phyloP scores from a whole-genome alignment of 192 early-diverging fungal species.

The Diversispora epigaea region DNA sequence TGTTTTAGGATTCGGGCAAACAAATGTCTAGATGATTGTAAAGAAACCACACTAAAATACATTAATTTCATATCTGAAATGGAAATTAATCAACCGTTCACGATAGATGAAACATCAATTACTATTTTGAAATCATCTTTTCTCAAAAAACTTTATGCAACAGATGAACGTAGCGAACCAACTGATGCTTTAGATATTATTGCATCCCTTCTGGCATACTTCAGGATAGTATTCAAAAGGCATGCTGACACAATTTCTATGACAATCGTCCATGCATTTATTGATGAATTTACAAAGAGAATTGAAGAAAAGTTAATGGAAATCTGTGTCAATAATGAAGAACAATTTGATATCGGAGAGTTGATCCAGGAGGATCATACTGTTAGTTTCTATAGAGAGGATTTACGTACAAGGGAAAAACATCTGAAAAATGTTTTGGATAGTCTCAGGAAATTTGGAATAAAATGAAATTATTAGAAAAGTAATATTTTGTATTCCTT shows the following conservation, averaged over 20 bases:
- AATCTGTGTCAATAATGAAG: neutral
- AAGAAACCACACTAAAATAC: neutral
- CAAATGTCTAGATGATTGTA: neutral
- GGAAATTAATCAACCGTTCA: slow-evolving; percentile 8
- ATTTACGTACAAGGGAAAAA: neutral
- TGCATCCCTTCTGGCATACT: neutral
- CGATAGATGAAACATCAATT: neutral
- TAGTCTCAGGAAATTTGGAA: too few species aligned
- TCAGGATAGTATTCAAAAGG: neutral
- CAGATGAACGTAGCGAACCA: neutral
- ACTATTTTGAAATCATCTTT: neutral
- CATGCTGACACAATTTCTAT: neutral
- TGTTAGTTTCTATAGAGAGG: neutral
- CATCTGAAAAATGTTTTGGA: neutral
- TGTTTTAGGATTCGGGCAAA: neutral
- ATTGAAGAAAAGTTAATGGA: neutral
- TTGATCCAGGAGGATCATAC: neutral
- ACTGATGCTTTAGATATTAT: neutral
- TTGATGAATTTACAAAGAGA: neutral
- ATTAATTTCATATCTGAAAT: neutral
- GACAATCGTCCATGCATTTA: neutral
- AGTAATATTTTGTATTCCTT: too few species aligned
- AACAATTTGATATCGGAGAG: neutral
- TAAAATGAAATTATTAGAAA: too few species aligned
- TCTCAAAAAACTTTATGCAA: neutral